A percentile compares a stretch with the other conserved stretches of the same genome.
phyloP scores from a whole-genome alignment of 2,329 filamentous ascomycete species.

The Incumbomyces lentus region DNA sequence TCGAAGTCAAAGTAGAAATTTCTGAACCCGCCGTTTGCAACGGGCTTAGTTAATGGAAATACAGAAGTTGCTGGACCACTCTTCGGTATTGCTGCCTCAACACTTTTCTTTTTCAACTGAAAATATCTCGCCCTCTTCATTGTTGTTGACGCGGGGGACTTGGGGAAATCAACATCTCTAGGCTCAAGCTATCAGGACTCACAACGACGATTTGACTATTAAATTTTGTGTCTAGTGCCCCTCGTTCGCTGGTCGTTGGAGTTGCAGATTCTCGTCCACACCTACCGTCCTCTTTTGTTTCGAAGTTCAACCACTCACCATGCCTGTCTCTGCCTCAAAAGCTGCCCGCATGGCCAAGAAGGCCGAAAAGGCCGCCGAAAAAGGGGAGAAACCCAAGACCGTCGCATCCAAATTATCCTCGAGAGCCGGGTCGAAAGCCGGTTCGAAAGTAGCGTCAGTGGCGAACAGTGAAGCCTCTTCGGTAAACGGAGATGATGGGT shows the following conservation, averaged over 20 bases:
- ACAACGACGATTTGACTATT: too few relatives aligned
- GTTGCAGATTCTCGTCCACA: neutral
- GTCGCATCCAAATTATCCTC: conserved; percentile 61
- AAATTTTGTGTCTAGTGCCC: neutral
- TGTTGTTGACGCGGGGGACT: too few relatives aligned
- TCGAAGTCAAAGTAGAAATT: too few relatives aligned
- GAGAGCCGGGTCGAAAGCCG: conserved; percentile 54
- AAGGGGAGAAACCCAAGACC: conserved; percentile 42
- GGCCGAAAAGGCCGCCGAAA: conserved; percentile 52
- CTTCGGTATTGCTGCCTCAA: too few relatives aligned
- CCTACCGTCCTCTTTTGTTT: neutral
- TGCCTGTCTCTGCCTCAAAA: conserved; percentile 57
- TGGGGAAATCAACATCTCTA: too few relatives aligned
- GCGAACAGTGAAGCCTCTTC: conserved; percentile 45
- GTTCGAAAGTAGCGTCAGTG: conserved; percentile 49
- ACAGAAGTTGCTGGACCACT: too few relatives aligned
- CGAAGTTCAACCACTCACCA: conserved; percentile 26
- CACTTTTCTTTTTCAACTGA: too few relatives aligned
- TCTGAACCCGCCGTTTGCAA: too few relatives aligned
- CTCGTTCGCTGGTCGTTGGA: conserved; percentile 1
- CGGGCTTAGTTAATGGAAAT: too few relatives aligned
- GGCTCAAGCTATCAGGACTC: too few relatives aligned
- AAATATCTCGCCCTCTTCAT: too few relatives aligned
- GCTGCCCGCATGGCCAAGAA: conserved; percentile 60
- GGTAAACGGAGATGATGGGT: conserved; percentile 58